phyloP scores from a whole-genome alignment of 768 basidiomycete genomes.

The Lactarius evosmus region DNA sequence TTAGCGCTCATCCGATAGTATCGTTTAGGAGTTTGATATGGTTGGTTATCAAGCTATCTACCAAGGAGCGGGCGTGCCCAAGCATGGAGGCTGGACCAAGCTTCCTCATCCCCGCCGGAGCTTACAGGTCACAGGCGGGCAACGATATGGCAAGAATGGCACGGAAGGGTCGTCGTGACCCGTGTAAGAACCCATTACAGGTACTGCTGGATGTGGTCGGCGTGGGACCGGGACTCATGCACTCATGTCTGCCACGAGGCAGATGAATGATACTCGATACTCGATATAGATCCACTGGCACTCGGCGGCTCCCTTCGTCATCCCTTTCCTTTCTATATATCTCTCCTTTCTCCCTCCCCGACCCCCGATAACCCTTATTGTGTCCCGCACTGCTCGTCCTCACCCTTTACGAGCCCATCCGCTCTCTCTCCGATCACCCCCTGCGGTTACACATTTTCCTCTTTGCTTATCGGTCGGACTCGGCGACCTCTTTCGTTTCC shows the following conservation, averaged over 20 bases:
- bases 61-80: slow-evolving; percentile 7
- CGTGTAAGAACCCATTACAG: background rate
- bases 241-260: slow-evolving; percentile 24
- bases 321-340: slow-evolving; percentile 18
- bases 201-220: background rate
- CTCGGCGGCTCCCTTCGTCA: slow-evolving; percentile 17
- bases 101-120: slow-evolving; percentile 12
- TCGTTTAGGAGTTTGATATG: slow-evolving; percentile 9
- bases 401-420: slow-evolving; percentile 3
- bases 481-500: slow-evolving; percentile 6
- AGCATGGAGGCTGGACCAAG: background rate
- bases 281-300: no score
- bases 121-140: slow-evolving; percentile 13
- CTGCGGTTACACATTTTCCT: slow-evolving; percentile 10
- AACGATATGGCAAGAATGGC: slow-evolving; percentile 1
- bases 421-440: background rate
- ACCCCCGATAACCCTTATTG: slow-evolving; percentile 19
- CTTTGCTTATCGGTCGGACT: slow-evolving; percentile 19
- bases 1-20: slow-evolving; percentile 19
- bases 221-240: background rate
- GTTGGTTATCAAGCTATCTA: slow-evolving; percentile 18
- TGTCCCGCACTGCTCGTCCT: slow-evolving; percentile 13
- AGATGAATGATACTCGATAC: slow-evolving; percentile 15
- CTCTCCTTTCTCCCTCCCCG: slow-evolving; percentile 11
- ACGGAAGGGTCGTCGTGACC: background rate